Evolutionary conservation across 805 yeast species (phyloP).

Genomic region (Wickerhamomyces ciferrii): DNA sequence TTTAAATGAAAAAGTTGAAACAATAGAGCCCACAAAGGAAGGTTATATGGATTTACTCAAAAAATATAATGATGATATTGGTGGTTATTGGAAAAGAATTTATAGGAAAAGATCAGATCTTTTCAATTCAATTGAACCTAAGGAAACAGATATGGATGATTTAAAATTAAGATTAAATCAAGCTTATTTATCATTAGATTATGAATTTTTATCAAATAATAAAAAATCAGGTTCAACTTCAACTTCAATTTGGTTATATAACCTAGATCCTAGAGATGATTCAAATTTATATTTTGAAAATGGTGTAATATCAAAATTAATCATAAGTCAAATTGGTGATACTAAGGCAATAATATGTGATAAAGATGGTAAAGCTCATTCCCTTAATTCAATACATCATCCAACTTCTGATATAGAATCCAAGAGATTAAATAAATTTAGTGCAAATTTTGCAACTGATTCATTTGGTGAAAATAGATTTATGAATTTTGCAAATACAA

Average conservation of each 20-base stretch:
- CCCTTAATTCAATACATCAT: conserved; percentile 78
- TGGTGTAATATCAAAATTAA: conserved; percentile 58
- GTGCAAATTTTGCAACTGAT: conserved; percentile 67
- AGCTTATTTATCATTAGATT: conserved; percentile 63
- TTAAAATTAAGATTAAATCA: conserved; percentile 55
- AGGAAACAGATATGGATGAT: conserved; percentile 40
- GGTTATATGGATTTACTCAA: conserved; percentile 40
- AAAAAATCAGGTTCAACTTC: conserved; percentile 60
- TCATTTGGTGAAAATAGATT: conserved; percentile 91
- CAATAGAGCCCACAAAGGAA: conserved; percentile 23
- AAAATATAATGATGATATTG: conserved; percentile 55
- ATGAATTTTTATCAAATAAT: conserved; percentile 38
- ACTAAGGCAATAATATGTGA: conserved; percentile 86
- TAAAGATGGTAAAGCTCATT: conserved; percentile 69
- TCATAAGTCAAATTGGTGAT: conserved; percentile 91
- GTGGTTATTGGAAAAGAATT: conserved; percentile 83
- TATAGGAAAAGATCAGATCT: conserved; percentile 36
- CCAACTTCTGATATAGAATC: conserved; percentile 81
- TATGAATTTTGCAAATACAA: conserved; percentile 78
- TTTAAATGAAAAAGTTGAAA: conserved; percentile 50
- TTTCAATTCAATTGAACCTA: conserved; percentile 27
- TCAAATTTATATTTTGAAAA: conserved; percentile 41
- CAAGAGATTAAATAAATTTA: conserved; percentile 58
- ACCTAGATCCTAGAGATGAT: conserved; percentile 27
- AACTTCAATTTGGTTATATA: conserved; percentile 57